Conservation (phyloP, 495 filamentous ascomycete genomes). For the Aeminium ludgeri region DNA sequence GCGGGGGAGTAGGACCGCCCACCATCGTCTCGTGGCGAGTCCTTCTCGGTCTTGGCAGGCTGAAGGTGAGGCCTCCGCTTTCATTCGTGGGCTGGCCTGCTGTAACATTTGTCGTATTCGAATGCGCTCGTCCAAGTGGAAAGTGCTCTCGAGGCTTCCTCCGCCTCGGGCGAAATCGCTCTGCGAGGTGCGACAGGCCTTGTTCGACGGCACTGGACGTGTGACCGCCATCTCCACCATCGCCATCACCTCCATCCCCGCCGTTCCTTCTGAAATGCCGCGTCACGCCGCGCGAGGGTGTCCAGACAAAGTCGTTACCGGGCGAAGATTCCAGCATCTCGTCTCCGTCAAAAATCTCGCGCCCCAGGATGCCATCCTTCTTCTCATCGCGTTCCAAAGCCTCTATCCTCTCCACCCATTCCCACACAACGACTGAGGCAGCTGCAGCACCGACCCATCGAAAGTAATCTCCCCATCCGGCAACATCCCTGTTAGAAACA, state of each 20-base stretch:
- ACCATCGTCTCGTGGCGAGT: neutral
- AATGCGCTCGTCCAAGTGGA: conserved; percentile 12
- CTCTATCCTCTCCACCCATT: conserved; percentile 99
- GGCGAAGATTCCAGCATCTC: conserved; percentile 76
- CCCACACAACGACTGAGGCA: conserved; percentile 95
- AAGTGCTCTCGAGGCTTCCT: conserved; percentile 5
- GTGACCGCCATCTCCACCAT: conserved; percentile 1
- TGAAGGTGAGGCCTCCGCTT: conserved; percentile 2
- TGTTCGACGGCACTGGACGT: conserved; percentile 10
- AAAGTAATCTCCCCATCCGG: conserved; percentile 94
- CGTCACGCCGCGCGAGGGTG: neutral
- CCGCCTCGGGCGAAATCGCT: conserved; percentile 4
- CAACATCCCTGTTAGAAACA: conserved; percentile 69
- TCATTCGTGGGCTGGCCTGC: neutral
- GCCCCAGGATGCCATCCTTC: conserved; percentile 84
- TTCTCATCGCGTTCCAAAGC: conserved; percentile 88
- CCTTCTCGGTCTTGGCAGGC: conserved; percentile 7
- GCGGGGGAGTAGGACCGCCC: conserved; percentile 43
- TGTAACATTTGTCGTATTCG: conserved; percentile 1
- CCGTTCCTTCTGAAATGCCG: neutral
- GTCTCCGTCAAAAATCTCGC: conserved; percentile 92
- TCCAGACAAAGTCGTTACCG: conserved; percentile 39
- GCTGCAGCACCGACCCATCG: conserved; percentile 94
- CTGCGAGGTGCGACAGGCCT: conserved; percentile 8
- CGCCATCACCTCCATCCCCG: neutral